Evolutionary conservation across 2,329 filamentous ascomycete genomes (phyloP), one percentile per base, ranked within the genome.

Genomic region (Ophiostoma tasmaniense): DNA sequence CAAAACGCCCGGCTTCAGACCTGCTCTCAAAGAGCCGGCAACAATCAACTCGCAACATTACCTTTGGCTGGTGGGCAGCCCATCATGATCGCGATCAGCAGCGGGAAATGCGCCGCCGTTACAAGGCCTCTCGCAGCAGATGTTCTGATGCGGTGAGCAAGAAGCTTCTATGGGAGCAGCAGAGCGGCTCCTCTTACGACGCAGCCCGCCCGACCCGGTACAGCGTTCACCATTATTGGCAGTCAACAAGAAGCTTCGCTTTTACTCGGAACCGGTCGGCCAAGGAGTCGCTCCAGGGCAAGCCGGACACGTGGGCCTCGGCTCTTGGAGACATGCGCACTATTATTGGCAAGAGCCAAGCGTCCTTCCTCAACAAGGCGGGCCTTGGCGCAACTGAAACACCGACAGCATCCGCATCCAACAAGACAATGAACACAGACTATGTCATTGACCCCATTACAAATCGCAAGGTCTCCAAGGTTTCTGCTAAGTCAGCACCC

Each of bases 401-500:
- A n/a, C 66, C 66, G 10, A 14, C 73, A 37, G 69, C 76, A n/a
- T 33, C 22, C 11, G 28, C 30, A n/a, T 33, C 66, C 1, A 67
- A 59, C 4, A 11, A 67, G 1, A 4, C 30, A 28, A 28, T 68
- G 2, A 72, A 75, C 2, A 64, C 73, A 1, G 79, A 79, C 10
- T 82, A 80, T 65, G 75, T 80, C 25, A 86, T 88, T 61, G 85
- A 88, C 69, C 85, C 85, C 2, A 86, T 88, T 70, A 86, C 85
- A 20, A 87, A 87, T 71, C 81, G 84, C 42, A 85, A 81, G 70
- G 79, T 85, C 3, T 70, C 74, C 22, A 79, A 74, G 70, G 70
- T 70, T 22, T 71, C 73, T 1, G 66, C 72, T 28, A 73, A 71
- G 67, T 72, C 72, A 1, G 69, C 71, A n/a, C 69, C 71, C 0